These are phyloP conservation scores for Amphirosellinia nigrospora DNA, from an alignment of 495 filamentous ascomycete species.

Conservation along the genomic window DNA sequence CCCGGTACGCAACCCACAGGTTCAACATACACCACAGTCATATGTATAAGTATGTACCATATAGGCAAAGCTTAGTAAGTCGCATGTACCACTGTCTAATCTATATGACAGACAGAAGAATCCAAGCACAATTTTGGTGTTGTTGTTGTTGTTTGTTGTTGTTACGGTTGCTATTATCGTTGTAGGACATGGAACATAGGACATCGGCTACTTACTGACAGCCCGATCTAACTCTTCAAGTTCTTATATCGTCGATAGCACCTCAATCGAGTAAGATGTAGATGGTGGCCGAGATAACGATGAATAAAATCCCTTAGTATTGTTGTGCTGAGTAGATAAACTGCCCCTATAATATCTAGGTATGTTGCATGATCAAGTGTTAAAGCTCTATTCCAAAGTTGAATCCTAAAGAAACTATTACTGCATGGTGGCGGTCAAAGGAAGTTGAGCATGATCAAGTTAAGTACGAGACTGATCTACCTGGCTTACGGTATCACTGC, in stretches of 20 bases:
- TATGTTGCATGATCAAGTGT: background rate
- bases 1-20: slow-evolving; percentile 8
- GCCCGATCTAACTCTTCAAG: background rate
- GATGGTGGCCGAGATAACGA: no score
- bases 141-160: background rate
- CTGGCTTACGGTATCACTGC: background rate
- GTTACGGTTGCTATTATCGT: background rate
- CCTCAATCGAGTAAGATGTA: background rate
- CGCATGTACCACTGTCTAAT: background rate
- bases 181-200: background rate
- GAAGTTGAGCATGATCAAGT: background rate
- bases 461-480: slow-evolving; percentile 18
- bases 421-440: slow-evolving; percentile 14
- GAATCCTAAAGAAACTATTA: background rate
- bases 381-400: background rate
- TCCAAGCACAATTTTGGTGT: background rate
- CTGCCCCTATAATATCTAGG: background rate
- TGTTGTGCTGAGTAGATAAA: background rate
- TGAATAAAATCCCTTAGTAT: background rate
- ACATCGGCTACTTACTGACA: background rate
- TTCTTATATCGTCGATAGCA: background rate
- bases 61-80: background rate
- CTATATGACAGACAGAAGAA: background rate
- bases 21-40: background rate
- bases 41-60: background rate